Conservation (phyloP, 352 stramenopile genomes). For the Globisporangium cystogenes region DNA sequence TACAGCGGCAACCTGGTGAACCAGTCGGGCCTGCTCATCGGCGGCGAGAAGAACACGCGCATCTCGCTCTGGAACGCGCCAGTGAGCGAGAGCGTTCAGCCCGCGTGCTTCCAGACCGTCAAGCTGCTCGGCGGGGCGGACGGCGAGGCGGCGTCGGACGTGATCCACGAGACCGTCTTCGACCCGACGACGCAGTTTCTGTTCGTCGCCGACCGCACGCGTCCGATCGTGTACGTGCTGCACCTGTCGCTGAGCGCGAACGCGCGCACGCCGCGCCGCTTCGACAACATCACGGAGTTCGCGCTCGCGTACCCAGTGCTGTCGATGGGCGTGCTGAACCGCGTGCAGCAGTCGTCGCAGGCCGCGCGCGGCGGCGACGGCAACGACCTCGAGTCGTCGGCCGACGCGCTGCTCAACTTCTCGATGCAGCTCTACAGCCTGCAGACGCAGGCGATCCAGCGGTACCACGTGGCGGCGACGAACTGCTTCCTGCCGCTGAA, state of each 20-base stretch:
- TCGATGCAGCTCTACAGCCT: conserved; percentile 80
- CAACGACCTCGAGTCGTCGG: conserved; percentile 9
- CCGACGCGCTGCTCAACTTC: conserved; percentile 26
- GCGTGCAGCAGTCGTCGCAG: conserved; percentile 25
- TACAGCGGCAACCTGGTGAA: conserved; percentile 42
- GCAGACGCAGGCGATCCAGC: conserved; percentile 82
- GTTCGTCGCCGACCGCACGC: conserved; percentile 67
- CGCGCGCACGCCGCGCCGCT: conserved; percentile 31
- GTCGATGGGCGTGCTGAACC: conserved; percentile 66
- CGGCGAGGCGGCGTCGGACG: conserved; percentile 12
- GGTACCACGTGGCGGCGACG: conserved; percentile 61
- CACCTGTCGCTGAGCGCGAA: conserved; percentile 43
- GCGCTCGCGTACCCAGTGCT: conserved; percentile 69
- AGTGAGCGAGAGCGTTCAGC: conserved; percentile 45
- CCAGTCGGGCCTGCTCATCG: conserved; percentile 50
- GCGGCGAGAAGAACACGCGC: conserved; percentile 60
- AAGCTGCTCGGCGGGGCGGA: conserved; percentile 27
- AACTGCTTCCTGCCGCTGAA: conserved; percentile 48
- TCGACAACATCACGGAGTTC: conserved; percentile 84
- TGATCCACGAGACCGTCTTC: conserved; percentile 57
- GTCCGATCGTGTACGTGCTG: conserved; percentile 60
- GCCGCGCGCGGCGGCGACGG: conserved; percentile 27
- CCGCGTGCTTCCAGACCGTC: conserved; percentile 61
- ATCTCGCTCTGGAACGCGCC: conserved; percentile 56
- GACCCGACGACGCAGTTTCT: conserved; percentile 69